Base-by-base conservation (phyloP, 352 stramenopile species). In the Phytophthora colocasiae region DNA sequence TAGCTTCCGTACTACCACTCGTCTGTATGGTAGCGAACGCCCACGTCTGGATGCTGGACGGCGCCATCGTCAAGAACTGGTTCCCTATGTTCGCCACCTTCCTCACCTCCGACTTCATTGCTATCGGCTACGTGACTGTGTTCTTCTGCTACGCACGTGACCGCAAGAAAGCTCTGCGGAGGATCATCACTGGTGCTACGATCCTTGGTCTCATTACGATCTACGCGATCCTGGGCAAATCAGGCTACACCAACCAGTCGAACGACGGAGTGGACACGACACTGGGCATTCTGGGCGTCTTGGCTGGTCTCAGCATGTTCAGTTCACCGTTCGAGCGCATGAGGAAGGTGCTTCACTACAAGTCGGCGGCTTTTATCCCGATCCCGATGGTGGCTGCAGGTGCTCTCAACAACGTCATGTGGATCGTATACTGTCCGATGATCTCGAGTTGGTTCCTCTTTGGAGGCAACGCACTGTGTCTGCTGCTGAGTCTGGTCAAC, bases 11-110 rank as follows among this genome's bases (percentile, higher is more conserved):
- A 10, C 50, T 75, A n/a, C 72, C 74, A 8, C 73, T 81, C 1
- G 60, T 78, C 3, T 75, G 68, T 15, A 67, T 80, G 54, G 39
- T 75, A 14, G 69, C 62, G 43, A 78, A 77, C 12, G 64, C 47
- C 0, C 68, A 78, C 54, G 52, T 83, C 9, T 80, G 68, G 69
- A 79, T 81, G 69, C 34, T 80, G 36, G 46, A 79, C 58, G 65
- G 75, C 15, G 49, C 59, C 41, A 53, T 78, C 24, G 60, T 62
- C 17, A 48, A 67, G 43, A 74, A 77, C 34, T 76, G 59, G 59
- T 81, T 83, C 69, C 75, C 75, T 7, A 70, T 80, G 53, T 77
- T 80, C 34, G 67, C 63, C 60, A 74, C 71, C 29, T 78, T 75
- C 49, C 43, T 74, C 44, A 67, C 61, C 1, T 66, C 54, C 45